Evolutionary conservation across 2,329 filamentous ascomycete genomes (phyloP), one percentile per base, ranked within the genome.

Genomic region (Neonectria coccinea): DNA sequence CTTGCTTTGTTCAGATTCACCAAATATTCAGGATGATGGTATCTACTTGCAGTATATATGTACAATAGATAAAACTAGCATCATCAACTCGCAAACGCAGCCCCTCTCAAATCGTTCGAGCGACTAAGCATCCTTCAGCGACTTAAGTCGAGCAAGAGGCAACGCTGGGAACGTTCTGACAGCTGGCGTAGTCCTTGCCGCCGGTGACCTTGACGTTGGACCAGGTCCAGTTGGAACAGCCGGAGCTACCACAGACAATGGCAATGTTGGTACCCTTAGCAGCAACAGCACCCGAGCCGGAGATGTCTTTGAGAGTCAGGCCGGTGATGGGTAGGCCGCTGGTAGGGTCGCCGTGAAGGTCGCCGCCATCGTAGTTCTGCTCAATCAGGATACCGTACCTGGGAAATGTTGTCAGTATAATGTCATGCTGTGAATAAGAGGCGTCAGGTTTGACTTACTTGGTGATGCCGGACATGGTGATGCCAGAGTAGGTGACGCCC

Each of bases 181-280:
- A 77, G 56, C 65, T 65, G 51, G 59, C 59, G 10, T 72, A 72
- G 18, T 60, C 80, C 70, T 82, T 80, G 54, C 86, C 86, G 44
- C 86, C 86, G 29, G 83, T 85, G 36, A 88, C 77, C 47, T 66
- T 74, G 63, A 85, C 81, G 48, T 76, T 79, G 14, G 73, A 78
- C 84, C 85, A 88, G 12, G 80, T 84, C 84, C 86, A 89, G 76
- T 81, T 77, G 55, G 79, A 78, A 29, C 83, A 84, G 7, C 36
- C 36, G 36, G 16, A 7, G 45, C 73, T 75, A 11, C 81, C 86
- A 68, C 86, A 88, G n/a, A 87, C 80, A 60, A 88, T 84, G 70
- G 85, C 84, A 66, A 86, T 74, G 52, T 84, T 74, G 20, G 75
- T 78, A 16, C 72, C 82, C 6, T 67, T 68, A 2, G 73, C 73